These are phyloP conservation scores for Capsicum pubescens DNA, from an alignment of 257 asterid genomes.

Conservation along the genomic window DNA sequence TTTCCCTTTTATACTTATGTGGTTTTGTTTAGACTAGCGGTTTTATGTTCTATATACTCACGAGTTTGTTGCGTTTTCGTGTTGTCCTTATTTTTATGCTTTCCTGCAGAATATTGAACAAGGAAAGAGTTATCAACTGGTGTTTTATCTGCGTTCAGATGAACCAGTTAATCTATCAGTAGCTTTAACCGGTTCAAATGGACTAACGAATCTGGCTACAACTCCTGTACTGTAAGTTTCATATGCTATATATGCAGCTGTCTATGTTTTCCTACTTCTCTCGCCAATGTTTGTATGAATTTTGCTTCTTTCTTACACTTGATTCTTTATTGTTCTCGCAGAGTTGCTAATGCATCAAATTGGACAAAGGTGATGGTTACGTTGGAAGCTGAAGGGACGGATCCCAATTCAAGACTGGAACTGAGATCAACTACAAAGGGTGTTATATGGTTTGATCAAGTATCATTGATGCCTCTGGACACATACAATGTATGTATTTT, in stretches of 20 bases:
- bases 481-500: constrained; percentile 68
- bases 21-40: not conserved
- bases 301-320: not conserved
- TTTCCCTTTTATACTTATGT: not conserved
- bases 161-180: constrained; percentile 60
- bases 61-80: not conserved
- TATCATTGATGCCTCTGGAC: constrained; percentile 89
- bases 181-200: constrained; percentile 68
- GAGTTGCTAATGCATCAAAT: constrained; percentile 59
- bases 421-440: constrained; percentile 71
- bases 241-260: not conserved
- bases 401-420: constrained; percentile 78
- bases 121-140: constrained; percentile 80
- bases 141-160: constrained; percentile 67
- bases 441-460: constrained; percentile 95
- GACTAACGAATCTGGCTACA: constrained; percentile 62
- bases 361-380: constrained; percentile 77
- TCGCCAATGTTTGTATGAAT: not conserved
- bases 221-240: constrained; percentile 61
- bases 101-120: constrained; percentile 77
- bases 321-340: constrained; percentile 41
- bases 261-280: not conserved
- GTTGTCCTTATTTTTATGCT: constrained; percentile 16
- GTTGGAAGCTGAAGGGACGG: constrained; percentile 66
- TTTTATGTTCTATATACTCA: not conserved